These are phyloP conservation scores for Hippophae tibetana DNA, from an alignment of 306 rosid species.

Conservation along the genomic window DNA sequence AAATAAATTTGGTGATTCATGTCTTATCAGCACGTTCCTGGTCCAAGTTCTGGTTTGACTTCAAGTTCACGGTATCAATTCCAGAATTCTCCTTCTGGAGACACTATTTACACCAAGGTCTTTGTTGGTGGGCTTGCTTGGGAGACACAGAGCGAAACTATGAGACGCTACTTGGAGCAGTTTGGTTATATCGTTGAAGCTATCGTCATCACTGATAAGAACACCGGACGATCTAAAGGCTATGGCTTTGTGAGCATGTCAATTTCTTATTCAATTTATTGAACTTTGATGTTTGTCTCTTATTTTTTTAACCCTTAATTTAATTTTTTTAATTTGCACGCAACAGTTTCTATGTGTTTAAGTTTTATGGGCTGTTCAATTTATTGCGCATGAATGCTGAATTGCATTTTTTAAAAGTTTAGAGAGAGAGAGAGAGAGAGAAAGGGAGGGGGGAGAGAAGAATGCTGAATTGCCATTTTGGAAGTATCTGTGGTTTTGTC, in stretches of 20 bases:
- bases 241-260: slow-evolving; percentile 86
- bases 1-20: slow-evolving; percentile 23
- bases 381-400: no score
- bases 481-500: no score
- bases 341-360: not conserved
- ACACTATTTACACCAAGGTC: slow-evolving; percentile 85
- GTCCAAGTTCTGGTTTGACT: slow-evolving; percentile 71
- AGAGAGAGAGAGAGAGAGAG: no score
- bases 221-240: slow-evolving; percentile 93
- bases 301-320: not conserved
- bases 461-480: no score
- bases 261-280: not conserved
- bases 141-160: slow-evolving; percentile 91
- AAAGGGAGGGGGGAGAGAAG: no score
- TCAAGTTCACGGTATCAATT: slow-evolving; percentile 72
- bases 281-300: not conserved
- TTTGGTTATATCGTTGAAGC: slow-evolving; percentile 93
- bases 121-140: slow-evolving; percentile 95
- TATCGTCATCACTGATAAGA: slow-evolving; percentile 84
- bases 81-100: slow-evolving; percentile 75
- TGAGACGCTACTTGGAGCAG: slow-evolving; percentile 75
- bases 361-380: not conserved
- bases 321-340: not conserved
- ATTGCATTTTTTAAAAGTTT: no score
- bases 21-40: slow-evolving; percentile 75